Percentiles rank a stretch among this genome's conserved stretches.
phyloP scores from a whole-genome alignment of 108 stramenopile genomes.

The Cyclotella sp. region DNA sequence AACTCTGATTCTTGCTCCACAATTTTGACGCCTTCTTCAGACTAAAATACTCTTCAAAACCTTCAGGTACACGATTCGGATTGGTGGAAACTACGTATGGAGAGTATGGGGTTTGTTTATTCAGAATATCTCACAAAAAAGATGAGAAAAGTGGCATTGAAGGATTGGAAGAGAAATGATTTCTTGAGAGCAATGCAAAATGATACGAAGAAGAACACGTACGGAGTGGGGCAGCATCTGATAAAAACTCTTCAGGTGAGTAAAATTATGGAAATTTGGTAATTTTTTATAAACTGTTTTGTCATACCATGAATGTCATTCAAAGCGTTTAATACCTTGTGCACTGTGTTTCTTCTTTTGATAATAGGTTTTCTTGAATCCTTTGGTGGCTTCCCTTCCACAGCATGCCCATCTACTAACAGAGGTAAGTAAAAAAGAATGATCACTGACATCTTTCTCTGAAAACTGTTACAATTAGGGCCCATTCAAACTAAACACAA shows the following conservation, averaged over 20 bases:
- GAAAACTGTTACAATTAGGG: neutral
- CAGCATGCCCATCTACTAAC: conserved; percentile 61
- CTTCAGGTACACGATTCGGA: conserved; percentile 38
- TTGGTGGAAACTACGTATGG: conserved; percentile 75
- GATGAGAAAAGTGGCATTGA: conserved; percentile 37
- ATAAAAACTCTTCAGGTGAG: conserved; percentile 6
- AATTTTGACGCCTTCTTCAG: neutral
- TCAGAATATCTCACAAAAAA: conserved; percentile 42
- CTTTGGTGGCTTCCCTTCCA: conserved; percentile 54
- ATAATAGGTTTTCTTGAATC: conserved; percentile 54
- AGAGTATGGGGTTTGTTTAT: conserved; percentile 67
- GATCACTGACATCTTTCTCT: neutral
- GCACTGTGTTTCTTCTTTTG: neutral
- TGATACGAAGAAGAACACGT: neutral
- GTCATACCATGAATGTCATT: too few species aligned
- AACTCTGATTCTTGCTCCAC: neutral
- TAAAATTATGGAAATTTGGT: neutral
- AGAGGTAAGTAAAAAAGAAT: conserved; percentile 21
- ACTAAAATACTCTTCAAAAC: neutral
- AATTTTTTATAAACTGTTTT: neutral
- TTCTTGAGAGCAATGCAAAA: conserved; percentile 21
- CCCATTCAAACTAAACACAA: neutral
- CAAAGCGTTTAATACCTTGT: too few species aligned
- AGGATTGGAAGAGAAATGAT: conserved; percentile 34
- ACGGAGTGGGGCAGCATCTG: conserved; percentile 57